phyloP scores from a whole-genome alignment of 257 asterid species.

The Gynochthodes officinalis region DNA sequence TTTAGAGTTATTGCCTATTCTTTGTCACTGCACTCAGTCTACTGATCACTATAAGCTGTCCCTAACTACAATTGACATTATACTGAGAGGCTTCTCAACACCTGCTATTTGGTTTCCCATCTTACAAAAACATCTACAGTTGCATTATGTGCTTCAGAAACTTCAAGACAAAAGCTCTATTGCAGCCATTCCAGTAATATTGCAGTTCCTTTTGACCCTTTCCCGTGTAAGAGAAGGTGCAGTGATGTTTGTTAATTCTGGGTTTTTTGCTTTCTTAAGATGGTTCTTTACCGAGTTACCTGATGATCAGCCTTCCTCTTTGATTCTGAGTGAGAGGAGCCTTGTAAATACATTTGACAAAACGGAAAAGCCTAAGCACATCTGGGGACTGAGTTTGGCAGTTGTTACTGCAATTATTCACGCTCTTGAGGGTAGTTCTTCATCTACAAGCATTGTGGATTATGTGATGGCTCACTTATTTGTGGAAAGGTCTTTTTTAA shows the following conservation, averaged over 20 bases:
- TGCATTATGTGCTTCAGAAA: conserved; percentile 58
- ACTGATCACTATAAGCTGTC: conserved; percentile 58
- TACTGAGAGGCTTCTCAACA: conserved; percentile 62
- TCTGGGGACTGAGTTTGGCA: conserved; percentile 94
- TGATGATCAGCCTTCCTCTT: conserved; percentile 43
- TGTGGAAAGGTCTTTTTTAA: conserved; percentile 68
- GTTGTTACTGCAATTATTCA: conserved; percentile 75
- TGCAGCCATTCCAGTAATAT: conserved; percentile 37
- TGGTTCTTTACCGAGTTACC: conserved; percentile 47
- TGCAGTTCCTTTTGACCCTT: conserved; percentile 81
- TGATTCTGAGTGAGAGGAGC: conserved; percentile 43
- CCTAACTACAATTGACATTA: conserved; percentile 57
- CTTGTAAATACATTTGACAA: conserved; percentile 35
- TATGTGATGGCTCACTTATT: conserved; percentile 68
- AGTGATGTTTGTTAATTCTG: conserved; percentile 71
- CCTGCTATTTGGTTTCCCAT: conserved; percentile 78
- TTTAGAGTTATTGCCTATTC: conserved; percentile 71
- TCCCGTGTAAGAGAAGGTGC: conserved; percentile 76
- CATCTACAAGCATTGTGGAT: conserved; percentile 46
- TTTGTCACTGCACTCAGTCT: conserved; percentile 60
- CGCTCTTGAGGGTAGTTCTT: conserved; percentile 61
- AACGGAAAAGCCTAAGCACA: conserved; percentile 49
- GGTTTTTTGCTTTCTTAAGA: conserved; percentile 61
- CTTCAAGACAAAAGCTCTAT: conserved; percentile 50
- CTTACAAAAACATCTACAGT: conserved; percentile 63